A percentile compares a stretch with the other conserved stretches of the same genome.
These are phyloP conservation scores for Chaetoceros muelleri DNA, from an alignment of 108 stramenopile genomes.

Conservation along the genomic window DNA sequence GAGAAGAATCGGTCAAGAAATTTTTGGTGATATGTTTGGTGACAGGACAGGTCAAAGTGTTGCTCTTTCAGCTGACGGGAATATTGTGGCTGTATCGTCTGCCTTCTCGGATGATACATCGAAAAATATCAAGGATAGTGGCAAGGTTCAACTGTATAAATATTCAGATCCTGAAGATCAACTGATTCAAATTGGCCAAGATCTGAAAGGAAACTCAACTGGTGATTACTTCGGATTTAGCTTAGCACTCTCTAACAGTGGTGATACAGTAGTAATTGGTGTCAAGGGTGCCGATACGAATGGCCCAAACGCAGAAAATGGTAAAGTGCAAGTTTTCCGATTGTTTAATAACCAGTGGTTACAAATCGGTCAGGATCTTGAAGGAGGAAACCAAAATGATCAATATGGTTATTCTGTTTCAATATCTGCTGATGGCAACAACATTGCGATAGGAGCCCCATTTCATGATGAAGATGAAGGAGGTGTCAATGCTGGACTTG, in stretches of 20 bases:
- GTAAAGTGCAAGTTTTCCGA: slow-evolving; percentile 2
- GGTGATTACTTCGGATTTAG: slow-evolving; percentile 4
- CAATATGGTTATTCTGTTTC: slow-evolving; percentile 33
- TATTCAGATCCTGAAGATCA: background rate
- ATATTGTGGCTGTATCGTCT: slow-evolving; percentile 5
- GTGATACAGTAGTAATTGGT: slow-evolving; percentile 9
- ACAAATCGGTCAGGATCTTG: background rate
- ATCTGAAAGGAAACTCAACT: slow-evolving; percentile 6
- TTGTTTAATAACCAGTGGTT: background rate
- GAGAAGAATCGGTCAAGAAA: background rate
- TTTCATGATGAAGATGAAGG: background rate
- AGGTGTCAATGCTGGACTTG: background rate
- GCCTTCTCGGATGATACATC: background rate
- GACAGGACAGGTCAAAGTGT: slow-evolving; percentile 5
- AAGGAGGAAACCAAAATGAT: slow-evolving; percentile 12
- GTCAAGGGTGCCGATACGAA: background rate
- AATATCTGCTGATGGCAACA: slow-evolving; percentile 24
- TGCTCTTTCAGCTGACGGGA: slow-evolving; percentile 14
- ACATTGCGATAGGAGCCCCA: slow-evolving; percentile 7
- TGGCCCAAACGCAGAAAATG: background rate
- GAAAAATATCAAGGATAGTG: background rate
- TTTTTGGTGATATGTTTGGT: slow-evolving; percentile 3
- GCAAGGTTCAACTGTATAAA: slow-evolving; percentile 5
- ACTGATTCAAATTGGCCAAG: slow-evolving; percentile 1
- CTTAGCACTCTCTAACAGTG: slow-evolving; percentile 12